Evolutionary conservation across 768 basidiomycete species (phyloP), one percentile per base, ranked within the genome.

Genomic region (Hirschioporus abietinus): DNA sequence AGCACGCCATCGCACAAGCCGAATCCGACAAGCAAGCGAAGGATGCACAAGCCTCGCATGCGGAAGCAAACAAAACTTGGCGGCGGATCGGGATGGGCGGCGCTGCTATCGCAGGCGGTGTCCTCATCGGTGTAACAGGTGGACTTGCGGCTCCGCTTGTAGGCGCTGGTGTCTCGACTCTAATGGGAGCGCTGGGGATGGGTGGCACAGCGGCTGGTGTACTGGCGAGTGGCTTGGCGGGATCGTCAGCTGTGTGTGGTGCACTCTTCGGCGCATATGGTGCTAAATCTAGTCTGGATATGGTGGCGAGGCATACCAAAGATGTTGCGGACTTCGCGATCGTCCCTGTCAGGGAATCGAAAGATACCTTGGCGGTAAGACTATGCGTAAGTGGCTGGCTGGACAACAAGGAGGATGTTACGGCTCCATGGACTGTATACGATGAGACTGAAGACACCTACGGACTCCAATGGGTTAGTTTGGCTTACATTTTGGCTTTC

Each of bases 361-460:
- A 71, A 57, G 77, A 75, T 58, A 84, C 82, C 1, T 76, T 88
- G 52, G 83, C 78, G 0, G 82, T 85, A 1, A 75, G 83, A 58
- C 68, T 88, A 24, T 86, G 86, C 68, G 78, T 85, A 15, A 85
- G 83, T 66, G 86, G 86, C 7, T 88, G 86, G 86, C 71, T 86
- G 35, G 71, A 75, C 7, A 71, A 76, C 9, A 73, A 70, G 30
- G 77, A 78, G 7, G 84, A 86, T 69, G 81, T 86, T 25, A 78
- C 76, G 4, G 79, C 78, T 5, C 85, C 86, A 1, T 87, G 86
- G 86, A 79, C 76, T 1, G 73, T 85, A 1, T 83, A 85, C 68
- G 70, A 69, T 7, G 78, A 72, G 15, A 58, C 20, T 24, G 81
- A 85, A 64, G 84, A 86, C 67, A 85, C 84, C 0, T 84, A 80